A percentile compares a stretch with the other conserved stretches of the same genome.
Evolutionary conservation across 116 monocot species (phyloP).

Genomic region (Cymodocea nodosa): DNA sequence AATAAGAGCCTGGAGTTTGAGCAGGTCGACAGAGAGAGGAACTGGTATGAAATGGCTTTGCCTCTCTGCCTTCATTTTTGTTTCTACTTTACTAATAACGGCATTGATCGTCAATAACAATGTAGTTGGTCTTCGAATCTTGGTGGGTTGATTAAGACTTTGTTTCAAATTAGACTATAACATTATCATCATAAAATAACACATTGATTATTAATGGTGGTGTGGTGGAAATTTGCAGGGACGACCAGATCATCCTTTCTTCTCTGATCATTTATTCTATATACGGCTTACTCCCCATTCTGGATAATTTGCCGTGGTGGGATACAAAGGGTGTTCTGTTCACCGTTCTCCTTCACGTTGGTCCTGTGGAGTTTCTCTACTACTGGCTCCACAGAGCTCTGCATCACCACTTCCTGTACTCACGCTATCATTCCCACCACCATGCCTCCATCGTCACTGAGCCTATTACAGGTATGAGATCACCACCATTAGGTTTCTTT

Average conservation of each 20-base stretch:
- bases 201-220: neutral
- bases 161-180: too few relatives aligned
- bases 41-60: conserved; percentile 36
- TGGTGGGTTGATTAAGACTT: too few relatives aligned
- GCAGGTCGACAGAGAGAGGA: conserved; percentile 78
- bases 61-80: too few relatives aligned
- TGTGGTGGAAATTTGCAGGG: conserved; percentile 34
- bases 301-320: conserved; percentile 33
- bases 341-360: conserved; percentile 30
- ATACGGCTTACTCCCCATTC: conserved; percentile 5
- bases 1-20: conserved; percentile 72
- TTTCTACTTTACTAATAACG: too few relatives aligned
- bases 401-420: conserved; percentile 88
- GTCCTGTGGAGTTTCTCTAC: conserved; percentile 92
- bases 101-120: too few relatives aligned
- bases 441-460: conserved; percentile 91
- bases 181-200: too few relatives aligned
- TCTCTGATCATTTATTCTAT: conserved; percentile 33
- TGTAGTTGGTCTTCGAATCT: too few relatives aligned
- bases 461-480: conserved; percentile 73
- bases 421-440: conserved; percentile 94
- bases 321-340: conserved; percentile 36
- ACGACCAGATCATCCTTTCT: conserved; percentile 69
- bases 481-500: too few relatives aligned
- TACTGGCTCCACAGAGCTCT: conserved; percentile 90